Evolutionary conservation across 2,329 filamentous ascomycete species (phyloP).

Genomic region (Metarhizium humberi): DNA sequence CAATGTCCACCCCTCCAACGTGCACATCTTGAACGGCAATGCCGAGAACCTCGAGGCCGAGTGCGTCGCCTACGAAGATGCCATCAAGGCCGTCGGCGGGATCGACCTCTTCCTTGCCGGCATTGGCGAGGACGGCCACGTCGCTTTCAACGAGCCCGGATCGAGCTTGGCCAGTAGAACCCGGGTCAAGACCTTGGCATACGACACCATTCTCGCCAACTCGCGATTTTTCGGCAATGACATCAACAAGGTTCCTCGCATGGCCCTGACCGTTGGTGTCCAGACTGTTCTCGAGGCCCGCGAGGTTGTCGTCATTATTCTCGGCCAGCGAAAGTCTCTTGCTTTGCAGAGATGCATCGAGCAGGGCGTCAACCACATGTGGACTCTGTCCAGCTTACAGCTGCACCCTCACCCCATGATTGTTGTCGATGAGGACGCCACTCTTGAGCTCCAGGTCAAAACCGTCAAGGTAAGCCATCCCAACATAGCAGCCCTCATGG

Average conservation of each 20-base stretch:
- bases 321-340: constrained; percentile 70
- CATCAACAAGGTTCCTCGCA: constrained; percentile 63
- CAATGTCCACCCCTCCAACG: constrained; percentile 71
- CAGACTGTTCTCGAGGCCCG: constrained; percentile 73
- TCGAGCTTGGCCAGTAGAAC: constrained; percentile 70
- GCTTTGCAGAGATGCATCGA: constrained; percentile 76
- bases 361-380: constrained; percentile 81
- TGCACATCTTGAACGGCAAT: constrained; percentile 78
- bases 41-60: constrained; percentile 66
- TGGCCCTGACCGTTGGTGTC: constrained; percentile 78
- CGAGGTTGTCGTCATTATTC: constrained; percentile 76
- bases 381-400: constrained; percentile 75
- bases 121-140: constrained; percentile 79
- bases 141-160: constrained; percentile 85
- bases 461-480: constrained; percentile 47
- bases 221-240: constrained; percentile 76
- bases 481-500: background rate
- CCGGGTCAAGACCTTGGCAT: constrained; percentile 76
- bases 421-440: constrained; percentile 74
- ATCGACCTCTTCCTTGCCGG: constrained; percentile 82
- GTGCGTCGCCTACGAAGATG: constrained; percentile 69
- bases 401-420: constrained; percentile 74
- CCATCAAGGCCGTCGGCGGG: constrained; percentile 64
- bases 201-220: constrained; percentile 80
- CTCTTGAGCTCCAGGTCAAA: constrained; percentile 63